These are phyloP conservation scores for Puccinia novopanici DNA, from an alignment of 1,284 basidiomycete genomes.

Conservation along the genomic window DNA sequence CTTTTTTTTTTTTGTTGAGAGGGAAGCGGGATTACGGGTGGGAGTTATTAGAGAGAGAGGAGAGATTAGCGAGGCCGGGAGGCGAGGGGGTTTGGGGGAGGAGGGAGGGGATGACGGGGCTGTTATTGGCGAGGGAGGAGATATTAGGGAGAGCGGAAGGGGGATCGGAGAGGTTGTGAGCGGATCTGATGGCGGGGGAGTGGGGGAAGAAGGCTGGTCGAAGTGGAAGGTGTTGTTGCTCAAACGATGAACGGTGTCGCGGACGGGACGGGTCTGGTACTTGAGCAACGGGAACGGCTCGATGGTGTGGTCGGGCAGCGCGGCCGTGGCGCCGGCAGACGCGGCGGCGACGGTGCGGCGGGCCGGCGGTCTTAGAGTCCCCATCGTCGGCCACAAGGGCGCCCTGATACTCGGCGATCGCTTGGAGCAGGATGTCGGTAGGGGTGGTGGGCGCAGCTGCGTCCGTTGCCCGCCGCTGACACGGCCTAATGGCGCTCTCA, in stretches of 20 bases:
- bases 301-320: neutral
- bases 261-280: neutral
- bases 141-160: neutral
- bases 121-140: conserved; percentile 3
- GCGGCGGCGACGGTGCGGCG: too few species aligned
- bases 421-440: neutral
- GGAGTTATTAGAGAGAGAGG: conserved; percentile 1
- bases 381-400: neutral
- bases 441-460: neutral
- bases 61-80: neutral
- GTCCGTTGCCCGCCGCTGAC: neutral
- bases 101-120: neutral
- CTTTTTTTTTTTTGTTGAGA: too few species aligned
- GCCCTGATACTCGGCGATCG: conserved; percentile 5
- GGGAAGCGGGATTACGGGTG: neutral
- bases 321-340: neutral
- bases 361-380: too few species aligned
- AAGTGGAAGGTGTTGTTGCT: neutral
- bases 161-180: neutral
- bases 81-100: neutral
- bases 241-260: neutral
- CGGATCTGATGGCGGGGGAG: neutral
- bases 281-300: neutral
- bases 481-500: neutral
- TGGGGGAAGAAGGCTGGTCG: neutral